phyloP scores from a whole-genome alignment of 2,329 filamentous ascomycete genomes.

The Colletotrichum cereale region DNA sequence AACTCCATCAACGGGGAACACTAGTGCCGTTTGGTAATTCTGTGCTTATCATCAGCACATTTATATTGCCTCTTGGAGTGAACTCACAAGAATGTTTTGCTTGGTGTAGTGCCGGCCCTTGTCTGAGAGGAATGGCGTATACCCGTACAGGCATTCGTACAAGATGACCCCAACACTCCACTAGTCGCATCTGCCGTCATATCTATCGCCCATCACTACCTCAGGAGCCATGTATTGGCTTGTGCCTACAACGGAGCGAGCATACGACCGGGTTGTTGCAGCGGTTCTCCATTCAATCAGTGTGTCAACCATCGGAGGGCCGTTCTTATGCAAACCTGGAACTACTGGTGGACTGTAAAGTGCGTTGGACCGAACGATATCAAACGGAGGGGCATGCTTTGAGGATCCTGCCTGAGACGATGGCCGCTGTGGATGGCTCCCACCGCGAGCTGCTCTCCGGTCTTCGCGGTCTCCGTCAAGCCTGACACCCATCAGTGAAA shows the following conservation, averaged over 20 bases:
- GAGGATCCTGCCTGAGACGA: slow-evolving; percentile 16
- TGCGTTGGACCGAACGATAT: slow-evolving; percentile 48
- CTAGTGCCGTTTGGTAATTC: slow-evolving; percentile 78
- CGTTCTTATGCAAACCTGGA: slow-evolving; percentile 31
- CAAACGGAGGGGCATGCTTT: slow-evolving; percentile 40
- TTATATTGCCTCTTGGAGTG: no score
- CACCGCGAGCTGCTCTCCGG: slow-evolving; percentile 21
- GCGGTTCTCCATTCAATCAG: slow-evolving; percentile 79
- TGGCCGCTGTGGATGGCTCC: slow-evolving; percentile 9
- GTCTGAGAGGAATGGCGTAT: slow-evolving; percentile 88
- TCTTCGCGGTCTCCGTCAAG: slow-evolving; percentile 82
- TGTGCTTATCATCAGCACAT: slow-evolving; percentile 46
- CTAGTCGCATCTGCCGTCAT: slow-evolving; percentile 96
- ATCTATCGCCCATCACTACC: slow-evolving; percentile 83
- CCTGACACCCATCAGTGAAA: slow-evolving; percentile 80
- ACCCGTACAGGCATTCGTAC: slow-evolving; percentile 93
- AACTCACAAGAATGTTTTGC: slow-evolving; percentile 80
- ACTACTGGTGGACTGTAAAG: slow-evolving; percentile 47
- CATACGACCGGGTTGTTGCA: slow-evolving; percentile 77
- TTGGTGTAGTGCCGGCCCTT: slow-evolving; percentile 86
- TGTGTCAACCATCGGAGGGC: slow-evolving; percentile 51
- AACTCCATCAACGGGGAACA: slow-evolving; percentile 74
- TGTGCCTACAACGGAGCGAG: slow-evolving; percentile 90
- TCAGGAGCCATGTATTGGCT: slow-evolving; percentile 99
- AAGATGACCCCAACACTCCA: slow-evolving; percentile 97